phyloP scores from a whole-genome alignment of 805 yeast genomes.

The Metschnikowia chrysomelidarum region DNA sequence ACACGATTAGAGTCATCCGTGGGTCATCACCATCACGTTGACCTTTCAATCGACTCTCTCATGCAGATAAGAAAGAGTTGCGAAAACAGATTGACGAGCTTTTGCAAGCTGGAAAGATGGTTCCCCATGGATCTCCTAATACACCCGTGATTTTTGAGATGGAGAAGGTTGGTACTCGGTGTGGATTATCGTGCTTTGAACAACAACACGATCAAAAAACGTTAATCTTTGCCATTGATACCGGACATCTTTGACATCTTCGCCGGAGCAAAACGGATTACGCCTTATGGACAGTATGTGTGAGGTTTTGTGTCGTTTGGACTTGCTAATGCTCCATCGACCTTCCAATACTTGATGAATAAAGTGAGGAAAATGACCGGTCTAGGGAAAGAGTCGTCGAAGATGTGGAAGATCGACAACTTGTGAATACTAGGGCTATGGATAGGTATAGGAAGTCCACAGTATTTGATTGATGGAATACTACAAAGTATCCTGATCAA shows the following conservation, averaged over 20 bases:
- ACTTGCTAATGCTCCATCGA: conserved; percentile 7
- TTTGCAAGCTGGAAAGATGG: conserved; percentile 3
- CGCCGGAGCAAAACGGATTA: conserved; percentile 11
- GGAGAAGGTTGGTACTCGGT: conserved; percentile 8
- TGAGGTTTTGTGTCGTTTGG: conserved; percentile 14
- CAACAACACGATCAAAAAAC: conserved; percentile 4
- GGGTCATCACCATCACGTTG: too few relatives aligned
- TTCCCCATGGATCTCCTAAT: conserved; percentile 6
- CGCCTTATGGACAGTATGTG: conserved; percentile 11
- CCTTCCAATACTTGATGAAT: conserved; percentile 10
- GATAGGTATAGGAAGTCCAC: too few relatives aligned
- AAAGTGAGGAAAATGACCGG: too few relatives aligned
- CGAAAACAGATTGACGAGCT: conserved; percentile 2
- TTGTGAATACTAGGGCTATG: too few relatives aligned
- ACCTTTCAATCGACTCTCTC: conserved; percentile 3
- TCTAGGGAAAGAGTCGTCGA: too few relatives aligned
- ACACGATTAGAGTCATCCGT: too few relatives aligned
- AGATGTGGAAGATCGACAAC: too few relatives aligned
- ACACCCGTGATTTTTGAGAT: conserved; percentile 9
- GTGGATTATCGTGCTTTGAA: conserved; percentile 11
- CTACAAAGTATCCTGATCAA: too few relatives aligned
- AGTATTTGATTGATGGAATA: too few relatives aligned
- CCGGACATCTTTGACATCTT: conserved; percentile 7
- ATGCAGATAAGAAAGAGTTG: conserved; percentile 4
- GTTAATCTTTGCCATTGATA: conserved; percentile 7